These are phyloP conservation scores for Cyclotella atomus DNA, from an alignment of 108 stramenopile species.

Conservation along the genomic window DNA sequence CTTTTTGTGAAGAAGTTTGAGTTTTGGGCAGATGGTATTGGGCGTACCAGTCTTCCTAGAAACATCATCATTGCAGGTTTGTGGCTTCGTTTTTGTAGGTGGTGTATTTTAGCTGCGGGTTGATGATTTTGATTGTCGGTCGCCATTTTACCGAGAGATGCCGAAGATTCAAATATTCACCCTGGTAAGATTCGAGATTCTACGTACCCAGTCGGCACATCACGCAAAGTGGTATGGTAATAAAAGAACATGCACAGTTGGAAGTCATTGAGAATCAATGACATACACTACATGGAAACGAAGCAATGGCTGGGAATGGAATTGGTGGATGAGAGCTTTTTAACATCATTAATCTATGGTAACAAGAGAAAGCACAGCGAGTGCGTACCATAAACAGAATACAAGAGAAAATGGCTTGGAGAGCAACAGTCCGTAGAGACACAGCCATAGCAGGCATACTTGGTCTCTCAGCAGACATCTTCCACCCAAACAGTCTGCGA, in stretches of 20 bases:
- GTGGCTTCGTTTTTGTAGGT: not conserved
- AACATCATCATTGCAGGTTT: no score
- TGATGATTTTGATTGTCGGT: no score
- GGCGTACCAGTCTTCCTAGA: no score
- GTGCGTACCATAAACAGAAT: no score
- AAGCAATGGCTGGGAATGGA: not conserved
- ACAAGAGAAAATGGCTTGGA: not conserved
- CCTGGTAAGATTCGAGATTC: not conserved
- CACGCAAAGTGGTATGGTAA: no score
- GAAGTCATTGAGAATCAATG: not conserved
- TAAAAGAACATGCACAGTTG: not conserved
- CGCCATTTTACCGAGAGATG: not conserved
- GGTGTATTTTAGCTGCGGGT: no score
- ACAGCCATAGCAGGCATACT: not conserved
- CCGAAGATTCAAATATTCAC: not conserved
- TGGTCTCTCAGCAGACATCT: not conserved
- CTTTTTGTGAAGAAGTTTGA: not conserved
- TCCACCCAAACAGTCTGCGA: slow-evolving; percentile 4
- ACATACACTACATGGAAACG: not conserved
- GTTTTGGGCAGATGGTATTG: not conserved
- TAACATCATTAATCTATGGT: no score
- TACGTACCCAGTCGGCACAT: not conserved
- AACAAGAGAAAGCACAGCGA: no score
- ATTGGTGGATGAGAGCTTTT: no score
- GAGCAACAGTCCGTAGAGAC: not conserved